Conservation (phyloP, 116 monocot genomes). For the Trichopus zeylanicus region DNA sequence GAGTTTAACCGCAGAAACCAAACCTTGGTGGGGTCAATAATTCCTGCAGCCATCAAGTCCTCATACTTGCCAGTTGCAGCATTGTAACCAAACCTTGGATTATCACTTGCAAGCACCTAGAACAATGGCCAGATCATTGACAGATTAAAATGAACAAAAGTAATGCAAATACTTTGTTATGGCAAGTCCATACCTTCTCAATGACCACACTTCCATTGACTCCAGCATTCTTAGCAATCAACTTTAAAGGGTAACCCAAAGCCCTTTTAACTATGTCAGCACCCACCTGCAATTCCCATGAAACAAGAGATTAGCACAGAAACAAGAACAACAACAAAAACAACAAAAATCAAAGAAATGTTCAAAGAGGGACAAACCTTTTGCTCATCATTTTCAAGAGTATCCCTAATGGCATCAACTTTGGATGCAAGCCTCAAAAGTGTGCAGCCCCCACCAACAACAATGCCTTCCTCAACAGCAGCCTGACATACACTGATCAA, state of each 20-base stretch:
- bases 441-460: constrained; percentile 79
- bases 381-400: constrained; percentile 76
- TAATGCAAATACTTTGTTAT: background rate
- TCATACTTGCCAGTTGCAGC: constrained; percentile 25
- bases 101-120: constrained; percentile 55
- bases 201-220: constrained; percentile 83
- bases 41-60: constrained; percentile 27
- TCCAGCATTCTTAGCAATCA: constrained; percentile 94
- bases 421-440: constrained; percentile 71
- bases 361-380: constrained; percentile 18
- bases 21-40: constrained; percentile 28
- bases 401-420: constrained; percentile 81
- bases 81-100: constrained; percentile 17
- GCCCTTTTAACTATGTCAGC: constrained; percentile 83
- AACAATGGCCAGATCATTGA: background rate
- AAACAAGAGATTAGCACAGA: background rate
- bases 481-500: background rate
- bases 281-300: constrained; percentile 82
- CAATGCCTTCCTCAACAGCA: constrained; percentile 19
- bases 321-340: background rate
- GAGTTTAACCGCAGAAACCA: background rate
- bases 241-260: constrained; percentile 70
- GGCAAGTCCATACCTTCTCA: constrained; percentile 57
- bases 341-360: background rate
- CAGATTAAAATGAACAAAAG: background rate